Evolutionary conservation across 441 rosid species (phyloP), one percentile per base, ranked within the genome.

Genomic region (Macaranga tanarius): DNA sequence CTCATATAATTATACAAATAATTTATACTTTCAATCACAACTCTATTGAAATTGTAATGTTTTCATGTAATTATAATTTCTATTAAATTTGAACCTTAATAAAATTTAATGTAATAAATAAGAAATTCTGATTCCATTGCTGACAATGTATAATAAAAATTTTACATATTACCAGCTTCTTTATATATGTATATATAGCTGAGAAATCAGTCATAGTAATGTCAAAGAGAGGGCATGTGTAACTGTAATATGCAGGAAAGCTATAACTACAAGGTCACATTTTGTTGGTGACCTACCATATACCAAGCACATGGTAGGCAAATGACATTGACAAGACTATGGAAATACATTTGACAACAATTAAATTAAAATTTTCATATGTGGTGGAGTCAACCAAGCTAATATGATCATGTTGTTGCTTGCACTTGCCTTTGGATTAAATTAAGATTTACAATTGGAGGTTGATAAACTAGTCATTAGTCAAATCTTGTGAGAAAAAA

Each of bases 351-450:
- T 17, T 50, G 45, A 51, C 47, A n/a, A 19, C 31, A 45, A 50
- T 7, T 34, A 28, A 31, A 22, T 10, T 56, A 25, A 10, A 57
- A 8, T 17, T n/a, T 45, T 51, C 12, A 19, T 4, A 10, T 62
- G 4, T 72, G 12, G 7, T 62, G 58, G 26, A 63, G 75, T 72
- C 75, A 72, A 62, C 40, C 75, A 72, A 51, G 62, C 25, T 38
- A 51, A 13, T 5, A 26, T 68, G 7, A 23, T 9, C 68, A 38
- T 16, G 22, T 52, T 72, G 17, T 63, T 62, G 48, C 59, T 54
- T 62, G 48, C 59, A 71, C 22, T 62, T 72, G 25, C 62, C 59
- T n/a, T 7, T 12, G 3, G 16, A n/a, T 26, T 16, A 52, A 38
- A 7, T 4, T 47, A 22, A 45, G 0, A 47, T 23, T 65, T 22